phyloP scores from a whole-genome alignment of 257 asterid genomes.

The Phtheirospermum japonicum region DNA sequence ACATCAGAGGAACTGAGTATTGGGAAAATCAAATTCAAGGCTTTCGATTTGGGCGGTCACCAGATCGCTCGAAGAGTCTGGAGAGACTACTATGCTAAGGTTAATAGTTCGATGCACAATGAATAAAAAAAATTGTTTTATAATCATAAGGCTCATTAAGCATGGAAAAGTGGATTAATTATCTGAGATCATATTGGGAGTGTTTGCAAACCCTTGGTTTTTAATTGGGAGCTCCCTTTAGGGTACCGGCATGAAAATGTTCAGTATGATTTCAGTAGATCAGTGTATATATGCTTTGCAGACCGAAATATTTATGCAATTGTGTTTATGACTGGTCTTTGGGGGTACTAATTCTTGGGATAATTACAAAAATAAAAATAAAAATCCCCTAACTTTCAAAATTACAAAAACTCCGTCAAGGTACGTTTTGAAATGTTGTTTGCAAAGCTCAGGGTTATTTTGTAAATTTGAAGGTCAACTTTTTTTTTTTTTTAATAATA shows the following conservation, averaged over 20 bases:
- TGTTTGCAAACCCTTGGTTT: too few relatives aligned
- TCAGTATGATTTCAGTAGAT: neutral
- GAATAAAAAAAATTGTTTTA: too few relatives aligned
- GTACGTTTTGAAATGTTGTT: too few relatives aligned
- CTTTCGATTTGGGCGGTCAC: constrained; percentile 50
- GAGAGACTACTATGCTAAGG: constrained; percentile 47
- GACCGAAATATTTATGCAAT: neutral
- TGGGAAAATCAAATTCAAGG: constrained; percentile 40
- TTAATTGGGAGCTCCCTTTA: too few relatives aligned
- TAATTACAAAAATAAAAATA: neutral
- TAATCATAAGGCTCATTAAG: neutral
- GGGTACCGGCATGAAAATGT: neutral
- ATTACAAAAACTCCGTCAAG: too few relatives aligned
- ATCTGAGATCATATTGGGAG: too few relatives aligned
- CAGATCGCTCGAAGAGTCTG: constrained; percentile 49
- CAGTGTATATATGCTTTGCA: neutral
- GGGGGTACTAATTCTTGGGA: neutral
- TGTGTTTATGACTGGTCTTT: neutral
- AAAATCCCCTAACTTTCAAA: neutral
- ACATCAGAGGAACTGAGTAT: constrained; percentile 47
- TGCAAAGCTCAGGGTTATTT: neutral
- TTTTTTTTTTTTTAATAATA: too few relatives aligned
- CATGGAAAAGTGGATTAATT: too few relatives aligned
- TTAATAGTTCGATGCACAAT: too few relatives aligned
- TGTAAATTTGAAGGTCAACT: too few relatives aligned